A percentile compares a stretch with the other conserved stretches of the same genome.
Evolutionary conservation across 768 basidiomycete genomes (phyloP).

Genomic region (Lactarius pseudohatsudake): DNA sequence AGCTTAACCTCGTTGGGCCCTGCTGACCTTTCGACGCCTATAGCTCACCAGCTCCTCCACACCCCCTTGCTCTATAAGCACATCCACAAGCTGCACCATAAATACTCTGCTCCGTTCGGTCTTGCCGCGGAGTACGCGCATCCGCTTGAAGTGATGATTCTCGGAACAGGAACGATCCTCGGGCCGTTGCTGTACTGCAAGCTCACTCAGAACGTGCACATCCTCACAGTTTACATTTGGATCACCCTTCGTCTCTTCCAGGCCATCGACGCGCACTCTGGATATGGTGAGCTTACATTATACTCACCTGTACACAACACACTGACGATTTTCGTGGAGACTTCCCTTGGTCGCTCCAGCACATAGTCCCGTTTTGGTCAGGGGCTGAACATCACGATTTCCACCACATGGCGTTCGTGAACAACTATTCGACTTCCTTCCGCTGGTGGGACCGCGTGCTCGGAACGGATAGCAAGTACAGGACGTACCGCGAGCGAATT

Average conservation of each 20-base stretch:
- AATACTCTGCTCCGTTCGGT: conserved; percentile 95
- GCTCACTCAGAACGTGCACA: conserved; percentile 78
- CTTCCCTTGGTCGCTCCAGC: conserved; percentile 96
- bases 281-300: conserved; percentile 65
- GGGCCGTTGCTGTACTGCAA: conserved; percentile 87
- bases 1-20: background rate
- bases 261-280: conserved; percentile 95
- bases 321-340: conserved; percentile 43
- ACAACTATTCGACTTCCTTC: conserved; percentile 94
- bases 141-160: conserved; percentile 92
- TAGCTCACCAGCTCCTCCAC: conserved; percentile 89
- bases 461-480: conserved; percentile 91
- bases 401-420: conserved; percentile 95
- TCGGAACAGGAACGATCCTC: conserved; percentile 86
- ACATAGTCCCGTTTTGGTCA: conserved; percentile 94
- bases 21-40: conserved; percentile 16
- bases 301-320: background rate
- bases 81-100: conserved; percentile 97
- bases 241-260: conserved; percentile 93
- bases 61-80: conserved; percentile 82
- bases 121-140: conserved; percentile 98
- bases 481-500: conserved; percentile 69
- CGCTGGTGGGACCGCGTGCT: conserved; percentile 89
- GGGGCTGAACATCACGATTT: conserved; percentile 98
- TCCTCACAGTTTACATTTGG: conserved; percentile 92